A percentile compares a stretch with the other conserved stretches of the same genome.
Conservation (phyloP, 495 filamentous ascomycete genomes). For the Podospora anserina region DNA sequence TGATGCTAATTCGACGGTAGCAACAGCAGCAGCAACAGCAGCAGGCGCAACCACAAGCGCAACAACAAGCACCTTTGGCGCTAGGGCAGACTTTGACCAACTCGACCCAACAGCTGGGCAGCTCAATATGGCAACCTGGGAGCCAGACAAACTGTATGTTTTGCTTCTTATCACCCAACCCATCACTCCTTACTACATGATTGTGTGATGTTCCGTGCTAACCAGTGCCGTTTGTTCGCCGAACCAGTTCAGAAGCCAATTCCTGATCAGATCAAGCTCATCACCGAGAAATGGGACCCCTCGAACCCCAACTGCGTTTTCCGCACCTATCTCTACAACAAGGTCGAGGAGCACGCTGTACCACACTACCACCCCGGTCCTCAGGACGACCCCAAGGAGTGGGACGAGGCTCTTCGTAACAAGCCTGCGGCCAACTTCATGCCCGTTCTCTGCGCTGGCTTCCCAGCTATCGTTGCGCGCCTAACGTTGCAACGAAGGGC, state of each 20-base stretch:
- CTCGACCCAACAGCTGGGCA: constrained; percentile 34
- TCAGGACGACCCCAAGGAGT: constrained; percentile 76
- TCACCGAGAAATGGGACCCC: constrained; percentile 83
- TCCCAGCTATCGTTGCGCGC: constrained; percentile 64
- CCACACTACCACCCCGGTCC: constrained; percentile 77
- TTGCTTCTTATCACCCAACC: constrained; percentile 12
- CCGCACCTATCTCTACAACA: constrained; percentile 91
- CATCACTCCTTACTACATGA: not conserved
- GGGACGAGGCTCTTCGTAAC: constrained; percentile 87
- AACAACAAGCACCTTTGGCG: constrained; percentile 25
- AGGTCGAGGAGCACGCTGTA: constrained; percentile 70
- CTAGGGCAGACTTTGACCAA: constrained; percentile 37
- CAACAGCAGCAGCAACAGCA: constrained; percentile 35
- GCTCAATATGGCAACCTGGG: constrained; percentile 48
- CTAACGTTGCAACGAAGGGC: constrained; percentile 72
- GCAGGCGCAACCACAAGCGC: constrained; percentile 35
- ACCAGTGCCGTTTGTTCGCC: constrained; percentile 8
- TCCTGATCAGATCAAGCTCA: constrained; percentile 74
- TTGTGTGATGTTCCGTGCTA: constrained; percentile 13
- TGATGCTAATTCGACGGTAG: constrained; percentile 17
- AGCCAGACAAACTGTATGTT: constrained; percentile 44
- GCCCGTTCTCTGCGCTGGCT: constrained; percentile 60
- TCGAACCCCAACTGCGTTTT: constrained; percentile 68
- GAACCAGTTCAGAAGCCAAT: constrained; percentile 69
- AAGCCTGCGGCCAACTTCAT: constrained; percentile 76